Evolutionary conservation across 345 rosid genomes (phyloP).

Genomic region (Zanthoxylum bungeanum): DNA sequence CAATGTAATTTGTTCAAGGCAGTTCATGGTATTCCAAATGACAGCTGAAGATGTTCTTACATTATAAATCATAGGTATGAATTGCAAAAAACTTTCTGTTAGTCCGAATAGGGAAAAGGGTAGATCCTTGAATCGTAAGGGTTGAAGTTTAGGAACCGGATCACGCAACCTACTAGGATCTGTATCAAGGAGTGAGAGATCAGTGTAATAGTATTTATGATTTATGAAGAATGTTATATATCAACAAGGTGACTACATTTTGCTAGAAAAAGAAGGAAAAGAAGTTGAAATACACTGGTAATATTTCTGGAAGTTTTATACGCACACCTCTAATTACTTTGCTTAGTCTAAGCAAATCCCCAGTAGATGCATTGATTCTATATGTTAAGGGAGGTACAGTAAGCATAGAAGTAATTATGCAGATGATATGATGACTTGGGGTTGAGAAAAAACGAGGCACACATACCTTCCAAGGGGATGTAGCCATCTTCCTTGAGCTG

Average conservation of each 20-base stretch:
- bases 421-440: no score
- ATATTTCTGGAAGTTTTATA: not conserved
- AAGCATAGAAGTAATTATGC: not conserved
- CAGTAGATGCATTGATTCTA: not conserved
- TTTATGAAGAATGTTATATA: not conserved
- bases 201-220: not conserved
- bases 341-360: not conserved
- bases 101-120: not conserved
- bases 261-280: not conserved
- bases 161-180: not conserved
- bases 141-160: constrained; percentile 12
- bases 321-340: not conserved
- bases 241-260: no score
- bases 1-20: constrained; percentile 17
- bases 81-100: constrained; percentile 10
- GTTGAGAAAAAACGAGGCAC: no score
- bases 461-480: constrained; percentile 34
- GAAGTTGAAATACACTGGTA: not conserved
- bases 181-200: not conserved
- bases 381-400: not conserved
- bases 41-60: constrained; percentile 22
- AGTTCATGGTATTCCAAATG: constrained; percentile 30
- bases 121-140: constrained; percentile 30
- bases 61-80: constrained; percentile 4
- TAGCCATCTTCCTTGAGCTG: constrained; percentile 19